Base-by-base conservation (phyloP, 2,329 filamentous ascomycete genomes). In the Colletotrichum sansevieriae region DNA sequence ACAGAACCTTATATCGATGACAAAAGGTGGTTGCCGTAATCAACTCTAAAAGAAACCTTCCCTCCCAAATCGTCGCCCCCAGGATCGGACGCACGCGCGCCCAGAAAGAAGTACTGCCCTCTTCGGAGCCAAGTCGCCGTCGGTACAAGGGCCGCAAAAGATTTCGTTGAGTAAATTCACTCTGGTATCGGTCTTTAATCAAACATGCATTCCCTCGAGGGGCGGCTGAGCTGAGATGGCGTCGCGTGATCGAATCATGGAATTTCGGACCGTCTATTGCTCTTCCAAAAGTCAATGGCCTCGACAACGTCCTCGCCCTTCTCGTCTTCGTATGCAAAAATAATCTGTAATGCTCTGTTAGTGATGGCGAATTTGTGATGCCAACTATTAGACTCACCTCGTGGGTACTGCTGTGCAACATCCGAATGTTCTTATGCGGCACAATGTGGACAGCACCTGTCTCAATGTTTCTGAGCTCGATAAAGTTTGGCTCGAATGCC, bases 241-340 rank as follows among this genome's bases (percentile, higher is more conserved):
- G 25, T 63, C 44, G 67, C 37, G 18, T 12, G 39, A 22, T 58
- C 44, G 39, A 58, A 54, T 51, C 75, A 71, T 54, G 77, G 73
- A 64, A 78, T 63, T 49, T 84, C 84, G 3, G 85, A 87, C 71
- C 82, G 83, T 68, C 85, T 81, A 75, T 84, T 87, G 74, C 84
- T 90, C 83, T 90, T 93, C 95, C 95, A 99, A 84, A 99, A 99
- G 82, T 99, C 96, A 77, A 99, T 89, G 71, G 94, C 94, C 74
- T 96, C 94, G 71, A 99, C 92, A 60, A 97, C 91, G 77, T 99
- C 96, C 77, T 97, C 93, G 73, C 96, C 95, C 72, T 89, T 85
- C 79, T 99, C 96, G 76, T 98, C 95, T 83, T 99, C 96, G 78
- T 98, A 98, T 56, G 96, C 95, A 81, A 98, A 98, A 60, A 99